Base-by-base conservation (phyloP, 352 stramenopile genomes). In the Vaucheria bursata region DNA sequence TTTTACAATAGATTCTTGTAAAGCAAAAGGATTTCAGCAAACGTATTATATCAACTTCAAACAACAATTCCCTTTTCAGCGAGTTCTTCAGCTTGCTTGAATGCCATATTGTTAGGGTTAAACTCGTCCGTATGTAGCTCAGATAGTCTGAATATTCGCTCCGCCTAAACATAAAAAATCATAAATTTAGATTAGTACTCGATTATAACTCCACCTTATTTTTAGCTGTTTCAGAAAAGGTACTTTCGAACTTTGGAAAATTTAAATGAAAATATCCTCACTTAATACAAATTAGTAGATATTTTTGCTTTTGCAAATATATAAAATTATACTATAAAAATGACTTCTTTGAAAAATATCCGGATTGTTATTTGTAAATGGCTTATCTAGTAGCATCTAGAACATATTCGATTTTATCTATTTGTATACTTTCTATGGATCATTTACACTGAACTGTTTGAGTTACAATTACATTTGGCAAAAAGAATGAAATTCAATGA, bases 101-200 rank as follows among this genome's bases (percentile, higher is more conserved):
- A 68, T 31, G 53, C 53, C 53, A 68, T 68, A 34, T 68, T 68
- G 53, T 2, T 34, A 34, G 53, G 53, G 53, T 68, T 68, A 34
- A 68, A 68, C 8, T 68, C 53, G 53, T 68, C 37, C 31, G 37
- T 2, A 34, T 68, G 53, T 34, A 37, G 31, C 53, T 68, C 53
- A 2, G 53, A 2, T 2, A 68, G 53, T 31, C 34, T 2, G 53
- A 68, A 68, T 68, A 8, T 2, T 34, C 53, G 53, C 53, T 68
- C 53, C 53, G 53, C 53, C 53, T 68, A 25, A 59, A 59, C 45
- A 59, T 25, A 59, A 25, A 59, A 59, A 12, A 59, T 25, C 12
- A 59, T 12, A 12, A 59, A 59, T 12, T 59, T 12, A 12, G 45
- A 18, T 59, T 25, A 59, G 45, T 18, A 59, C 12, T 59, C 45